phyloP scores from a whole-genome alignment of 495 filamentous ascomycete genomes.

The Hypoxylon lenormandii region DNA sequence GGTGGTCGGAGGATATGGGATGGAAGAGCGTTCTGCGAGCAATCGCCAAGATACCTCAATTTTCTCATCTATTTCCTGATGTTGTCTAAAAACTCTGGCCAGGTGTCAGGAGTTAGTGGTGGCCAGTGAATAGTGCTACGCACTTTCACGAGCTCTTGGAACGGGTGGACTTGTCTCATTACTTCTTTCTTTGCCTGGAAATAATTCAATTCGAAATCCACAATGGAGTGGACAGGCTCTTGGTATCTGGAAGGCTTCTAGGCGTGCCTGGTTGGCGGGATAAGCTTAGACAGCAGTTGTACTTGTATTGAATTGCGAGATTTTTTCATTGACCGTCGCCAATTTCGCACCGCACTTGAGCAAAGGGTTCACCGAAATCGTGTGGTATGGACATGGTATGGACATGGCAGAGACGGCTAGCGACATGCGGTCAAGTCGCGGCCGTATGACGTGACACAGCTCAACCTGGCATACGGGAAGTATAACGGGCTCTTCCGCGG shows the following conservation, averaged over 20 bases:
- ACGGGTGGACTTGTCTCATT: slow-evolving; percentile 12
- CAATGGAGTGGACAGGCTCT: slow-evolving; percentile 13
- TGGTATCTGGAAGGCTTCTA: slow-evolving; percentile 20
- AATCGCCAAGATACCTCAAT: slow-evolving; percentile 45
- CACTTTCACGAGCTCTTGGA: slow-evolving; percentile 11
- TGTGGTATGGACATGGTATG: slow-evolving; percentile 24
- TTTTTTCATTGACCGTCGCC: slow-evolving; percentile 1
- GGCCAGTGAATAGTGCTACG: slow-evolving; percentile 5
- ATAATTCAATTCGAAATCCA: slow-evolving; percentile 20
- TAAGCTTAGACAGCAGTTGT: slow-evolving; percentile 39
- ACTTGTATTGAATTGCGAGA: slow-evolving; percentile 31
- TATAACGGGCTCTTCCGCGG: slow-evolving; percentile 42
- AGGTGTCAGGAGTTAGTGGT: slow-evolving; percentile 20
- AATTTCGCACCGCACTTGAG: neutral
- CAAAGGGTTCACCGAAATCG: slow-evolving; percentile 39
- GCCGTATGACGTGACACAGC: slow-evolving; percentile 44
- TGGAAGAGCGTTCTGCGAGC: slow-evolving; percentile 44
- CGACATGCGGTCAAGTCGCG: slow-evolving; percentile 41
- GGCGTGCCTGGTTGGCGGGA: slow-evolving; percentile 11
- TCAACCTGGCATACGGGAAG: slow-evolving; percentile 42
- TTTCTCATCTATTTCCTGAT: slow-evolving; percentile 25
- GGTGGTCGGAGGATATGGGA: slow-evolving; percentile 13
- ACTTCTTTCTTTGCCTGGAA: slow-evolving; percentile 16
- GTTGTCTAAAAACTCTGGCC: slow-evolving; percentile 30
- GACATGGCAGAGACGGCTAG: slow-evolving; percentile 38